Conservation (phyloP, 495 filamentous ascomycete species). For the Penicillium manginii region DNA sequence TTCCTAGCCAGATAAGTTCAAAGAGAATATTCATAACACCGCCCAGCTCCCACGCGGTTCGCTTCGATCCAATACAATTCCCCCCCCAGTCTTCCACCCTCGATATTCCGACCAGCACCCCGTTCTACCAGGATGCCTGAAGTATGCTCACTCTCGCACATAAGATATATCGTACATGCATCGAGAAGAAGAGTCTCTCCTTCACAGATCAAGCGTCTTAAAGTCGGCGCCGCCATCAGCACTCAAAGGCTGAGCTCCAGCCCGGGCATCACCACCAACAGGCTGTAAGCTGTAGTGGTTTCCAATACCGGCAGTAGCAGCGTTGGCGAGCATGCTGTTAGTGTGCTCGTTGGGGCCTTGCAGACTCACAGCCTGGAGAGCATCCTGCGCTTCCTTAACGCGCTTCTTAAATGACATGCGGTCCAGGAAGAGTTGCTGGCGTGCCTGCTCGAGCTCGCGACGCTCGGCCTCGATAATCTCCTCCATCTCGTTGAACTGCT, state of each 20-base stretch:
- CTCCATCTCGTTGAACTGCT: conserved; percentile 97
- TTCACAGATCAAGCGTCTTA: conserved; percentile 53
- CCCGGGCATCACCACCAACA: conserved; percentile 41
- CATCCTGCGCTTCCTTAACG: conserved; percentile 79
- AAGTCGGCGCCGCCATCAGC: conserved; percentile 57
- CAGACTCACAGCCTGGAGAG: conserved; percentile 63
- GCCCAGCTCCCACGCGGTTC: not conserved
- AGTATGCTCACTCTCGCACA: not conserved
- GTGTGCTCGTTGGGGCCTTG: conserved; percentile 59
- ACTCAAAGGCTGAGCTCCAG: conserved; percentile 66
- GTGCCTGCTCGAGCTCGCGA: conserved; percentile 84
- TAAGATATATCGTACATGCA: conserved; percentile 34
- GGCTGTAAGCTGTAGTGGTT: conserved; percentile 67
- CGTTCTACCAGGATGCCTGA: too few relatives aligned
- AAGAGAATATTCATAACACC: conserved; percentile 34
- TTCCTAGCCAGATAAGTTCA: conserved; percentile 32
- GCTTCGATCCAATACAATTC: conserved; percentile 1
- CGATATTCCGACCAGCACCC: too few relatives aligned
- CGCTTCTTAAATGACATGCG: conserved; percentile 86
- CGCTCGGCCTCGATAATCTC: conserved; percentile 87
- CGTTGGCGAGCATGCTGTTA: conserved; percentile 55
- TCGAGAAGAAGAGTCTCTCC: conserved; percentile 11
- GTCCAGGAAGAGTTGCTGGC: conserved; percentile 93
- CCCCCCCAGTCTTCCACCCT: conserved; percentile 14
- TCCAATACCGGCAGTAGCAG: conserved; percentile 47